These are phyloP conservation scores for Mediolabrus comicus DNA, from an alignment of 108 stramenopile species.

Conservation along the genomic window DNA sequence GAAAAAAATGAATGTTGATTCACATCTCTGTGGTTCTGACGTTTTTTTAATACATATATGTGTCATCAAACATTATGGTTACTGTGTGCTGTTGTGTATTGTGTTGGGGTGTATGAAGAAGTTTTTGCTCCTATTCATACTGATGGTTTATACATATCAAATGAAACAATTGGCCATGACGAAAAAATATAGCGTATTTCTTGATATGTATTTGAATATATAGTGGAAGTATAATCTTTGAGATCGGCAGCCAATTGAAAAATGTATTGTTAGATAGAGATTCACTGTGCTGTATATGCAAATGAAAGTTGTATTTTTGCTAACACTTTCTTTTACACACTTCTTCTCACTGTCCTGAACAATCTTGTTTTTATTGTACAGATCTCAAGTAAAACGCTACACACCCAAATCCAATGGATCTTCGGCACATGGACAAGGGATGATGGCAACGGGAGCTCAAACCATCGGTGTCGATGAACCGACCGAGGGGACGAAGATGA, in stretches of 20 bases:
- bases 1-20: constrained; percentile 31
- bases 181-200: constrained; percentile 31
- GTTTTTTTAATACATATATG: background rate
- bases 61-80: background rate
- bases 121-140: too few relatives aligned
- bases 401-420: constrained; percentile 65
- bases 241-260: constrained; percentile 41
- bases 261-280: background rate
- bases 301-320: background rate
- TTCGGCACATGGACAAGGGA: constrained; percentile 65
- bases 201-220: constrained; percentile 16
- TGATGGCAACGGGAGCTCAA: constrained; percentile 74
- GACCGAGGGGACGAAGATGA: constrained; percentile 46
- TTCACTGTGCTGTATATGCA: too few relatives aligned
- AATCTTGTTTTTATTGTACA: background rate
- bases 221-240: constrained; percentile 50
- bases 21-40: constrained; percentile 44
- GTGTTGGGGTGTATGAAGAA: background rate
- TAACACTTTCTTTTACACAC: background rate
- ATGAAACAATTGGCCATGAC: constrained; percentile 31
- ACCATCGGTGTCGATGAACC: constrained; percentile 56
- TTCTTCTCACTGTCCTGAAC: background rate
- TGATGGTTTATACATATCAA: too few relatives aligned
- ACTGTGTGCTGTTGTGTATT: background rate
- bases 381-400: constrained; percentile 59